A percentile compares a stretch with the other conserved stretches of the same genome.
These are phyloP conservation scores for Mortierella sp. DNA, from an alignment of 371 early-diverging fungal species.

Conservation along the genomic window DNA sequence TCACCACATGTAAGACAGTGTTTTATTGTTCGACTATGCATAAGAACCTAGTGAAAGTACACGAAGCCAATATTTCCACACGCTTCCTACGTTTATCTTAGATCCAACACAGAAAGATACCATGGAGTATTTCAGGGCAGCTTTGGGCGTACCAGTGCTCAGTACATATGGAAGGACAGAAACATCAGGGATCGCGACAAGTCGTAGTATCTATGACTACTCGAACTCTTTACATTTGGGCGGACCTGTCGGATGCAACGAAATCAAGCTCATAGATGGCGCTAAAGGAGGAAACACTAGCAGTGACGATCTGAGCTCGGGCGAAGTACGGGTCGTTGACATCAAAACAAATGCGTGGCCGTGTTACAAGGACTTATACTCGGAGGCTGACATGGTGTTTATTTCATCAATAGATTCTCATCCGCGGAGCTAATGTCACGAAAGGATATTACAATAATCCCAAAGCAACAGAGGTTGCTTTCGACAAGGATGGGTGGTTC, in stretches of 20 bases:
- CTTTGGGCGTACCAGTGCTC: slow-evolving; percentile 64
- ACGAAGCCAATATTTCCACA: too few relatives aligned
- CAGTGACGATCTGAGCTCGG: slow-evolving; percentile 81
- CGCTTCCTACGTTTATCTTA: slow-evolving; percentile 59
- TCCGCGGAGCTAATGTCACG: slow-evolving; percentile 93
- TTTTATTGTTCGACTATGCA: background rate
- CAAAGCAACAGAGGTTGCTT: slow-evolving; percentile 78
- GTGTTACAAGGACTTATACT: too few relatives aligned
- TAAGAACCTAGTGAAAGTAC: too few relatives aligned
- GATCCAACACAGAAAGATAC: slow-evolving; percentile 48
- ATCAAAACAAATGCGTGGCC: background rate
- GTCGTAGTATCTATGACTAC: slow-evolving; percentile 72
- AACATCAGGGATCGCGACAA: slow-evolving; percentile 61
- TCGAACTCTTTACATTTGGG: slow-evolving; percentile 68
- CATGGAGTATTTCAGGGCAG: slow-evolving; percentile 61
- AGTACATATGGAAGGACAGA: slow-evolving; percentile 71
- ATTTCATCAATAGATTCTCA: slow-evolving; percentile 70
- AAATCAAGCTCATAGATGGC: slow-evolving; percentile 89
- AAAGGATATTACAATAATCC: slow-evolving; percentile 88
- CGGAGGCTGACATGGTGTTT: background rate
- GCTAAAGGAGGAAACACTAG: slow-evolving; percentile 73
- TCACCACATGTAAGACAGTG: slow-evolving; percentile 51
- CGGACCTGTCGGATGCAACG: slow-evolving; percentile 77
- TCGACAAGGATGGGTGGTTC: slow-evolving; percentile 92
- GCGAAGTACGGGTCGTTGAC: slow-evolving; percentile 58